Conservation (phyloP, 305 asterid species). For the Andrographis paniculata region DNA sequence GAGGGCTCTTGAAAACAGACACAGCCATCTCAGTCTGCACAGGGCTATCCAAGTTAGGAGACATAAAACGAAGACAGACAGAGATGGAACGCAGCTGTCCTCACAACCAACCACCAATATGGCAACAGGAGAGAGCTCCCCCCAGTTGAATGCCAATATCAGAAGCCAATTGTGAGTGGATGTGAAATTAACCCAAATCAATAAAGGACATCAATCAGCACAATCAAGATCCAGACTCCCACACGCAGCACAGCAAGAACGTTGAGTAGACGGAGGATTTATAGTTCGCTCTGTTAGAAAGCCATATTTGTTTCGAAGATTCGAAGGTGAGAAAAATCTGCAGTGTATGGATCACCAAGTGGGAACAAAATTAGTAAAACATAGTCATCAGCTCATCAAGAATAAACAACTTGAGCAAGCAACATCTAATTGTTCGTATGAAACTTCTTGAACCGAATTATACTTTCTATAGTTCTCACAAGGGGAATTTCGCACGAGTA, state of each 20-base stretch:
- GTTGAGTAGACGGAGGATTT: neutral
- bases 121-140: constrained; percentile 41
- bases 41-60: constrained; percentile 75
- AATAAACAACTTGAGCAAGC: too few relatives aligned
- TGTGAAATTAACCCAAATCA: constrained; percentile 21
- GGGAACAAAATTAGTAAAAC: too few relatives aligned
- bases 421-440: too few relatives aligned
- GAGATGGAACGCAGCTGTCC: constrained; percentile 26
- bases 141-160: constrained; percentile 44
- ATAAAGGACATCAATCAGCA: constrained; percentile 38
- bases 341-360: too few relatives aligned
- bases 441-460: too few relatives aligned
- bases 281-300: neutral
- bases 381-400: too few relatives aligned
- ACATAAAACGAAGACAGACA: constrained; percentile 56
- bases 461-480: too few relatives aligned
- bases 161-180: constrained; percentile 38
- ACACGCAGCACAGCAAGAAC: neutral
- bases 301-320: too few relatives aligned
- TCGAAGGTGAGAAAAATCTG: too few relatives aligned
- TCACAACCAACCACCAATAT: too few relatives aligned
- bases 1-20: constrained; percentile 64
- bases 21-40: constrained; percentile 98
- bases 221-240: constrained; percentile 22
- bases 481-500: too few relatives aligned